A percentile compares a stretch with the other conserved stretches of the same genome.
These are phyloP conservation scores for Chrysoporthe puriensis DNA, from an alignment of 2,329 filamentous ascomycete species.

Conservation along the genomic window DNA sequence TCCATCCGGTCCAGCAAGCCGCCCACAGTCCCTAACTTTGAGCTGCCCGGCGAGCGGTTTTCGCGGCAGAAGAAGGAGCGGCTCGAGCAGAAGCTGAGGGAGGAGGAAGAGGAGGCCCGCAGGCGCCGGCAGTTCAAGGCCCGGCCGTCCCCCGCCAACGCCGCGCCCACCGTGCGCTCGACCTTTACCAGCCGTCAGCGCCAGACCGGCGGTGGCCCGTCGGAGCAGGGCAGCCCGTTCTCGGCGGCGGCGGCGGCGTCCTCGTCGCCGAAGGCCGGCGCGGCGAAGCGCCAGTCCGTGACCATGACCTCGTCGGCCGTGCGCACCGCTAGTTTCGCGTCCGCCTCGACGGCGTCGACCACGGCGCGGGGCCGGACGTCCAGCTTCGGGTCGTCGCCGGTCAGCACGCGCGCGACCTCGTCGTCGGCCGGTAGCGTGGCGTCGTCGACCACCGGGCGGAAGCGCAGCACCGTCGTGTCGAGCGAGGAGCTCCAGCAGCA, in stretches of 20 bases:
- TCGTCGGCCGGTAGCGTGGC: constrained; percentile 48
- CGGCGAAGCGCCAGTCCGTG: constrained; percentile 24
- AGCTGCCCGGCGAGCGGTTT: constrained; percentile 66
- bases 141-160: constrained; percentile 53
- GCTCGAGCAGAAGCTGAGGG: constrained; percentile 57
- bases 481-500: constrained; percentile 55
- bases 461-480: constrained; percentile 53
- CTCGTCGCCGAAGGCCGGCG: constrained; percentile 28
- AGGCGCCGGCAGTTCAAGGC: constrained; percentile 68
- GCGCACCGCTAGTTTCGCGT: constrained; percentile 27
- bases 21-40: constrained; percentile 60
- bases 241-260: constrained; percentile 20
- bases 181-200: constrained; percentile 54
- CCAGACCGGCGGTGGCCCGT: constrained; percentile 16
- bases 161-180: constrained; percentile 52
- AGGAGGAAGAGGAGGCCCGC: constrained; percentile 63
- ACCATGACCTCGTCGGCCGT: constrained; percentile 22
- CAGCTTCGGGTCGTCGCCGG: constrained; percentile 35
- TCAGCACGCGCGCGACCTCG: constrained; percentile 46
- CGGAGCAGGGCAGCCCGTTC: constrained; percentile 12
- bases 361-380: constrained; percentile 36
- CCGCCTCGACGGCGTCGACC: constrained; percentile 30
- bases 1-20: constrained; percentile 53
- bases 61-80: constrained; percentile 59
- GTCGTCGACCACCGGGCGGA: constrained; percentile 37